Conservation (phyloP, 129 eudicot genomes). For the Flaveria brownii region DNA sequence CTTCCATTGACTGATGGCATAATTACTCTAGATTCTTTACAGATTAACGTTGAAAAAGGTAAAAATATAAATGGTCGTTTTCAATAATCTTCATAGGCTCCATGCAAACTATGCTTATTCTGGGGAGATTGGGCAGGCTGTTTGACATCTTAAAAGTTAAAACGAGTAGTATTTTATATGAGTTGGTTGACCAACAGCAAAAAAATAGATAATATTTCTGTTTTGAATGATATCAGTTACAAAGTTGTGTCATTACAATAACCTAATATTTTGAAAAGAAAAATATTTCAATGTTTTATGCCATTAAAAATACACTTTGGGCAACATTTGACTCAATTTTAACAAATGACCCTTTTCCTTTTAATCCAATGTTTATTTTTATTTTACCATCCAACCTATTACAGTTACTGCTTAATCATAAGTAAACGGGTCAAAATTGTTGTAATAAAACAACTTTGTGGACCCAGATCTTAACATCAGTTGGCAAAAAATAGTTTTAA, state of each 20-base stretch:
- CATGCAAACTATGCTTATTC: neutral
- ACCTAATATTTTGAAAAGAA: neutral
- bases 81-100: neutral
- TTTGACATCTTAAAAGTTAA: neutral
- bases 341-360: neutral
- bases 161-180: neutral
- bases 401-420: neutral
- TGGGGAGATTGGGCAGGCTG: neutral
- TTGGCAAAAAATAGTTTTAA: too few species aligned
- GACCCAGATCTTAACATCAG: too few species aligned
- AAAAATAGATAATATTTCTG: neutral
- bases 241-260: neutral
- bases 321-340: neutral
- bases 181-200: neutral
- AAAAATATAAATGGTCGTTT: neutral
- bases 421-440: neutral
- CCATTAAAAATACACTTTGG: neutral
- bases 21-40: slow-evolving; percentile 84
- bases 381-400: neutral
- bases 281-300: neutral
- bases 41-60: slow-evolving; percentile 78
- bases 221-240: neutral
- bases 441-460: neutral
- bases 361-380: neutral
- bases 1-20: slow-evolving; percentile 87